Base-by-base conservation (phyloP, 78 protist species). In the Chrysochromulina parva region DNA sequence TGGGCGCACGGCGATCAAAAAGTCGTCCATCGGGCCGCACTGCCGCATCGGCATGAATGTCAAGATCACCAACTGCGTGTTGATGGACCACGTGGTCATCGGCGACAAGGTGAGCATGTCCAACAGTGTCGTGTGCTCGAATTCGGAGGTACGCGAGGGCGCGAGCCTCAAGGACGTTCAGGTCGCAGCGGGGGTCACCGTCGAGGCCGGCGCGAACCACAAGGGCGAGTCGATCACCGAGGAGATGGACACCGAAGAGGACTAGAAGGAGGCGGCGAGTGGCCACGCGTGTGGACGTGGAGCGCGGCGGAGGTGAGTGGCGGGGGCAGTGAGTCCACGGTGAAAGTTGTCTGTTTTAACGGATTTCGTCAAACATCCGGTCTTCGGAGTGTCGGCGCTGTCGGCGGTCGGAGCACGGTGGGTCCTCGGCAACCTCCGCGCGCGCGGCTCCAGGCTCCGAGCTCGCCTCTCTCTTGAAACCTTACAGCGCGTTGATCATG, bases 21-120 rank as follows among this genome's bases (percentile, higher is more conserved):
- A 88, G 52, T 92, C 94, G 11, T 59, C 88, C 54, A 76, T 96
- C 67, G 97, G 97, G 52, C 52, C 74, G 71, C 94, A 91, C 85
- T 88, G 91, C 89, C 1, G 11, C 4, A 74, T 92, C 48, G 94
- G 92, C 76, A 48, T 59, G 14, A 59, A 76, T 55, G 96, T 92
- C n/a, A 88, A 90, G 90, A 76, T 96, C 69, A 92, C 87, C 66
- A 94, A 94, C 88, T 92, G 94, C 52, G 67, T 96, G 50, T 50
- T 96, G 50, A 95, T 94, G 96, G 95, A 95, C 78, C 85, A 93
- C 69, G 97, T 96, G 20, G 57, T 85, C 24, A 48, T 95, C 71
- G 91, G 50, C 20, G 95, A 95, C 65, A 88, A 54, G 86, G 82
- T 48, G 57, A 20, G 1, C 65, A 5, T 54, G 65, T 1, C 38